A percentile compares a stretch with the other conserved stretches of the same genome.
phyloP scores from a whole-genome alignment of 163 green algal genomes.

The Prototheca wickerhamii region DNA sequence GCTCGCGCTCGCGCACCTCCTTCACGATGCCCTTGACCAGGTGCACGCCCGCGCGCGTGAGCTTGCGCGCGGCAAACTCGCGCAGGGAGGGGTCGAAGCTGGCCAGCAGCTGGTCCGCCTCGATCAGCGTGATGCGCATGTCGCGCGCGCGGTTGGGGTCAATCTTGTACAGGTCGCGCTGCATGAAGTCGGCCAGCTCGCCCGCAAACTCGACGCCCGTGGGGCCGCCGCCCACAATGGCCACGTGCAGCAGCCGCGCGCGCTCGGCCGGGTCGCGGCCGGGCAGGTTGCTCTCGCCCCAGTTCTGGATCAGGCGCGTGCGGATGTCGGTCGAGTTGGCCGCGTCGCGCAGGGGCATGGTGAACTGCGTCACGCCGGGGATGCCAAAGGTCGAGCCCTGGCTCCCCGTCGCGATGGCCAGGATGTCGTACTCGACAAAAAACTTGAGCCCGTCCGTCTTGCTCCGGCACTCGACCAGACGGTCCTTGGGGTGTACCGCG shows the following conservation, averaged over 20 bases:
- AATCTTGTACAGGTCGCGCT: slow-evolving; percentile 54
- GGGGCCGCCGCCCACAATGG: slow-evolving; percentile 85
- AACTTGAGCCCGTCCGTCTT: slow-evolving; percentile 50
- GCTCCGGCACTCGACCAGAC: slow-evolving; percentile 36
- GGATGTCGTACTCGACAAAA: slow-evolving; percentile 71
- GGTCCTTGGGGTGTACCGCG: slow-evolving; percentile 33
- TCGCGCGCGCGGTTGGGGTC: slow-evolving; percentile 53
- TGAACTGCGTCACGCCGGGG: slow-evolving; percentile 74
- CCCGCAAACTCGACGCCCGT: slow-evolving; percentile 87
- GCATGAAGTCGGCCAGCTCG: slow-evolving; percentile 73
- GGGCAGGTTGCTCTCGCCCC: slow-evolving; percentile 58
- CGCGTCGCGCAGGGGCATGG: slow-evolving; percentile 74
- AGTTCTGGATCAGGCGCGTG: slow-evolving; percentile 58
- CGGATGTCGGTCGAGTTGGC: slow-evolving; percentile 57
- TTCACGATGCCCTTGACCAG: slow-evolving; percentile 64
- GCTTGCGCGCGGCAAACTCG: slow-evolving; percentile 72
- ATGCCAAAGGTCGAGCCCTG: slow-evolving; percentile 87
- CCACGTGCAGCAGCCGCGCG: slow-evolving; percentile 66
- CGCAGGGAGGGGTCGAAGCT: slow-evolving; percentile 69
- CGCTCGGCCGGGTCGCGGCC: slow-evolving; percentile 34
- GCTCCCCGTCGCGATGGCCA: slow-evolving; percentile 75
- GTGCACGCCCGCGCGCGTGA: slow-evolving; percentile 58
- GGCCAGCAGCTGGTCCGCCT: slow-evolving; percentile 73
- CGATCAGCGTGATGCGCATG: slow-evolving; percentile 69
- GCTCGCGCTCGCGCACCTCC: slow-evolving; percentile 33